phyloP scores from a whole-genome alignment of 192 early-diverging fungal genomes.

The Chytriomyces hyalinus region DNA sequence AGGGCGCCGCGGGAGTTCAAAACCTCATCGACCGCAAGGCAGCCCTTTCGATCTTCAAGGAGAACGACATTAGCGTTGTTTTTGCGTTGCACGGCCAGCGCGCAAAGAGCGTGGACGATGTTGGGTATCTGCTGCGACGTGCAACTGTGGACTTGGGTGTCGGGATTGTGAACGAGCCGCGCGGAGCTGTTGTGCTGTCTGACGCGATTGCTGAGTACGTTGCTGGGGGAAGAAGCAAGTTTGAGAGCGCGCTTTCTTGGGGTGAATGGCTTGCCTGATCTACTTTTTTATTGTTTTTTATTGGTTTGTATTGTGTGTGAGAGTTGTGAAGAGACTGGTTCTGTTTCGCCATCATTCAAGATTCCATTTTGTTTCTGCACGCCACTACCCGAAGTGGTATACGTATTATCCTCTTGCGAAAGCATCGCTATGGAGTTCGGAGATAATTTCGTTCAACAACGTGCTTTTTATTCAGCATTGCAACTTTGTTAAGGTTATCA shows the following conservation, averaged over 20 bases:
- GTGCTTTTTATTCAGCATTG: too few relatives aligned
- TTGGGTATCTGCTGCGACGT: slow-evolving; percentile 52
- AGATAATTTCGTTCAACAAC: too few relatives aligned
- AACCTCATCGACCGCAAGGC: slow-evolving; percentile 43
- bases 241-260: slow-evolving; percentile 47
- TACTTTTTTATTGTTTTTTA: too few relatives aligned
- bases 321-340: too few relatives aligned
- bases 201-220: slow-evolving; percentile 57
- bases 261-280: slow-evolving; percentile 38
- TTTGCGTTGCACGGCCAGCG: slow-evolving; percentile 47
- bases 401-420: too few relatives aligned
- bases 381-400: too few relatives aligned
- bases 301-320: too few relatives aligned
- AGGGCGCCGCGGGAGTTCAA: slow-evolving; percentile 14
- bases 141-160: slow-evolving; percentile 59
- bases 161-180: slow-evolving; percentile 61
- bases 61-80: slow-evolving; percentile 48
- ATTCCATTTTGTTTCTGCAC: too few relatives aligned
- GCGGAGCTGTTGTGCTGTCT: slow-evolving; percentile 53
- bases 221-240: slow-evolving; percentile 38
- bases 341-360: too few relatives aligned
- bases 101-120: slow-evolving; percentile 40
- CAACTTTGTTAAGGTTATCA: too few relatives aligned
- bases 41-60: slow-evolving; percentile 43
- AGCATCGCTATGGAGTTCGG: too few relatives aligned